Conservation (phyloP, 345 rosid genomes). For the Bruguiera sexangula region DNA sequence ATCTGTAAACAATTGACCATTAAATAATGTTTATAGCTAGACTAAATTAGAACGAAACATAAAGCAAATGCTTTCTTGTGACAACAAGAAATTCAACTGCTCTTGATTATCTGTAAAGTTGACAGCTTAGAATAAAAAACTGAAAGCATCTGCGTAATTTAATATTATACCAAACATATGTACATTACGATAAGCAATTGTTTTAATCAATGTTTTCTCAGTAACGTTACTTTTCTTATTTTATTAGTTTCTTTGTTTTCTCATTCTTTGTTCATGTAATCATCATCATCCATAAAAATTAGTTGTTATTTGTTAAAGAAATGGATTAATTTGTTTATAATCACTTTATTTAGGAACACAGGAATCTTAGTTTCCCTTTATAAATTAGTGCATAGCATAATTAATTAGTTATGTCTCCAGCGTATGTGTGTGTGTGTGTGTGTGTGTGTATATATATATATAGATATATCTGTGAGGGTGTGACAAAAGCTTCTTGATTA, state of each 20-base stretch:
- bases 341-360: background rate
- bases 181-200: conserved; percentile 19
- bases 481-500: too few relatives aligned
- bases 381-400: too few relatives aligned
- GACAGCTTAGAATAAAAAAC: conserved; percentile 22
- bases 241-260: background rate
- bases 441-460: too few relatives aligned
- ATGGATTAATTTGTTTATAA: background rate
- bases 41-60: background rate
- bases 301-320: too few relatives aligned
- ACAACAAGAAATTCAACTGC: conserved; percentile 18
- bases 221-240: conserved; percentile 10
- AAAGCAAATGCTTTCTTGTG: conserved; percentile 20
- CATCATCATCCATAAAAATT: background rate
- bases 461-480: too few relatives aligned
- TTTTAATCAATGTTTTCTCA: conserved; percentile 19
- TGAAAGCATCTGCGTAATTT: background rate
- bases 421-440: too few relatives aligned
- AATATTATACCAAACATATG: conserved; percentile 8
- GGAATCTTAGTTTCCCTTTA: background rate
- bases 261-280: background rate
- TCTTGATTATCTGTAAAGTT: conserved; percentile 18
- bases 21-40: background rate
- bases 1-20: background rate
- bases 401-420: too few relatives aligned